Base-by-base conservation (phyloP, 768 basidiomycete genomes). In the Phylloporus rhodoxanthus region DNA sequence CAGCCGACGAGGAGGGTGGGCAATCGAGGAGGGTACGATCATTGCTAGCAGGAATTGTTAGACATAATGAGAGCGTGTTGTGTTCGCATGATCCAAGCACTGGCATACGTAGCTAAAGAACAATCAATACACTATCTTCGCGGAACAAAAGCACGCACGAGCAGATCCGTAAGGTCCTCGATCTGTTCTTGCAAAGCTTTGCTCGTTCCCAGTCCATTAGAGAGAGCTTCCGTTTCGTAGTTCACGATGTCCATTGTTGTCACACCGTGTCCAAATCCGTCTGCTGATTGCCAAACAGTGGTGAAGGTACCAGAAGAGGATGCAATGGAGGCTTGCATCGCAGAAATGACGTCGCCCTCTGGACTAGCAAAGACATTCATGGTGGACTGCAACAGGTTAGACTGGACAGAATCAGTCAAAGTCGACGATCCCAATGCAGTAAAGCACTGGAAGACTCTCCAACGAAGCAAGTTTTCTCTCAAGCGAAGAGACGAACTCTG, bases 181-280 rank as follows among this genome's bases (percentile, higher is more conserved):
- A 95, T 79, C 15, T 77, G 77, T 64, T 94, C 94, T 43, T 86
- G 72, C 61, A 90, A 87, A 47, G 86, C 67, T 57, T 72, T 74
- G 48, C 83, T 51, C 9, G 36, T 43, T 28, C 57, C 58, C 32
- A 44, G 28, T 39, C 55, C 55, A 21, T 49, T 50, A 26, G 57
- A 55, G 19, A 57, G 32, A 11, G 43, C 57, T 32, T 70, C 70
- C 7, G 61, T 59, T 34, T 73, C 69, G 45, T 78, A 73, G 42
- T 80, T 75, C 11, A 68, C 62, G 19, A 81, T 66, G 41, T 82
- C 78, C 19, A 84, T 70, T 37, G 77, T 85, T 3, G 91, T 90
- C 2, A 96, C 83, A 0, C 95, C 95, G 68, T 91, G 93, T 0
- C 84, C 94, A 68, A 92, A 95, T 5, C 91, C 90, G 65, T 98